phyloP scores from a whole-genome alignment of 805 yeast species.

The Candida vaughaniae region DNA sequence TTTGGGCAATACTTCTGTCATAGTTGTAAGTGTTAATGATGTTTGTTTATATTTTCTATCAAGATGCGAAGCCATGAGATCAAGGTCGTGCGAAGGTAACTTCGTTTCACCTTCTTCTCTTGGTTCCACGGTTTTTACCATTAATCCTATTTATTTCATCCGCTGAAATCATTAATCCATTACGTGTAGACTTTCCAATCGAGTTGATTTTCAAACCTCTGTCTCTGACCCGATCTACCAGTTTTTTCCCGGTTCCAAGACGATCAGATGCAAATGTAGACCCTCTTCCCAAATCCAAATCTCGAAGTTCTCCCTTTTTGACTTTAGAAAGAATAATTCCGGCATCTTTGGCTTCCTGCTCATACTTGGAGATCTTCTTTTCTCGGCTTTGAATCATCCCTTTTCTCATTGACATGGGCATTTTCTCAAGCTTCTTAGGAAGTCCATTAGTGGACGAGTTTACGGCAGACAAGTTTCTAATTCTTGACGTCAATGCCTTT shows the following conservation, averaged over 20 bases:
- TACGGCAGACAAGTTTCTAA: constrained; percentile 41
- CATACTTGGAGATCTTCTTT: constrained; percentile 53
- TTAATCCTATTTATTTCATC: constrained; percentile 57
- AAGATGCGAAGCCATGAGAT: no score
- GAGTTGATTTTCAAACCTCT: constrained; percentile 76
- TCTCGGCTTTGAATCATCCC: constrained; percentile 70
- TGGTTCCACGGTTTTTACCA: constrained; percentile 1
- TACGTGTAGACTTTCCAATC: constrained; percentile 74
- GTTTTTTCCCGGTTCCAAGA: constrained; percentile 47
- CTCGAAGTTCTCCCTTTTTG: constrained; percentile 64
- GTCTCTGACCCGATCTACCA: constrained; percentile 50
- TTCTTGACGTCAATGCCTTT: constrained; percentile 59
- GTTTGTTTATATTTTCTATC: constrained; percentile 7
- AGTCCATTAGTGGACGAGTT: constrained; percentile 48
- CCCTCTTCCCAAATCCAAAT: constrained; percentile 53
- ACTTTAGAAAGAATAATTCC: constrained; percentile 82
- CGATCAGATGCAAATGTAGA: constrained; percentile 50
- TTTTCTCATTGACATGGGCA: constrained; percentile 87
- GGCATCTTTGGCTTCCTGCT: constrained; percentile 80
- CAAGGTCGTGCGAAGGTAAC: neutral
- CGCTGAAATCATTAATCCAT: constrained; percentile 72
- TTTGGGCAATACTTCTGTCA: constrained; percentile 24
- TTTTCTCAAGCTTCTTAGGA: constrained; percentile 57
- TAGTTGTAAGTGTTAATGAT: constrained; percentile 5
- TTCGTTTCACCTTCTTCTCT: no score